Base-by-base conservation (phyloP, 108 stramenopile species). In the Nitzschia putrida region DNA sequence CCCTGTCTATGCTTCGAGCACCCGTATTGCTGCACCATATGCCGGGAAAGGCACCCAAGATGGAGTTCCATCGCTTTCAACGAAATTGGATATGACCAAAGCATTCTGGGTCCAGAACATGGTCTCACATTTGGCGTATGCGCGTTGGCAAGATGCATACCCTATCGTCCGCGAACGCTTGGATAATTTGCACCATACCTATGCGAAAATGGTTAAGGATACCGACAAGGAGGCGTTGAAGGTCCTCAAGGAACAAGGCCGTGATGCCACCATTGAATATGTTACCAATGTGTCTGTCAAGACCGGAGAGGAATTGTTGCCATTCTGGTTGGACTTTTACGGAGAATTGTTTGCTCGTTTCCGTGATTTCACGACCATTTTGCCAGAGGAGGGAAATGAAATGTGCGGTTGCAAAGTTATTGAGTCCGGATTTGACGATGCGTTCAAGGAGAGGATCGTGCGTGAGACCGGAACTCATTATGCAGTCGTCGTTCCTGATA, bases 271-370 rank as follows among this genome's bases (percentile, higher is more conserved):
- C 5, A 50, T 86, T 22, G 71, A 81, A 4, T 59, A 64, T 44
- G 73, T 79, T 14, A 85, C 79, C 39, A 50, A 54, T 8, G 76
- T 74, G 42, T 59, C 75, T 21, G 81, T 82, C 24, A 29, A 45
- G 49, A 42, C 77, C 41, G 85, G 64, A 0, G 80, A 89, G 22
- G 29, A 14, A 34, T 54, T 86, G 40, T 76, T 82, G 23, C n/a
- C 50, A 7, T n/a, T 66, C 7, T 89, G 88, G 88, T 38, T 73
- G 20, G 56, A 53, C 0, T 84, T 89, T 64, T 89, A 77, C 51
- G 88, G 88, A 11, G 77, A 82, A 37, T 54, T 86, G 12, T 89
- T 89, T 78, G 85, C 72, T 11, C 78, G 83, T 25, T 86, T 81
- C 52, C 75, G 83, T 12, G 88, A 89, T 51, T 83, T 83, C 37